Evolutionary conservation across 2,329 filamentous ascomycete genomes (phyloP).

Genomic region (Didymella arachidicola): DNA sequence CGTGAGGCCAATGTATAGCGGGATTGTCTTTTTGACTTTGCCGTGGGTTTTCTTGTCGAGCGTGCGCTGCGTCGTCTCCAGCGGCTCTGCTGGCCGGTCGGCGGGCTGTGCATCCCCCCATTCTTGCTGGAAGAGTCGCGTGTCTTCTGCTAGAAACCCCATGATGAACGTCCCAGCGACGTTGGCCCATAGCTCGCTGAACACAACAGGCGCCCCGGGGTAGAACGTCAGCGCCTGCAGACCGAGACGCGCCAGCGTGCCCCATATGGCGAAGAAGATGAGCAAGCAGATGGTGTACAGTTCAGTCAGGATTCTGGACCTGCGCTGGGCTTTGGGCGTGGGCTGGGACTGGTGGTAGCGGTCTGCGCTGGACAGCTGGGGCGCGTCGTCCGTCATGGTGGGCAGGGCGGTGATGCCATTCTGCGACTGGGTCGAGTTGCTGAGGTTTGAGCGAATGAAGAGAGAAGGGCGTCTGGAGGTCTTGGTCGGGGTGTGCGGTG

Average conservation of each 20-base stretch:
- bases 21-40: conserved; percentile 81
- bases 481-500: conserved; percentile 18
- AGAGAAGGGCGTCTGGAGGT: conserved; percentile 23
- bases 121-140: conserved; percentile 74
- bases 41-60: conserved; percentile 38
- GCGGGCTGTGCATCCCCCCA: conserved; percentile 56
- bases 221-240: conserved; percentile 82
- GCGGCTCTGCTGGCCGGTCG: conserved; percentile 37
- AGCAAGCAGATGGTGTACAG: conserved; percentile 79
- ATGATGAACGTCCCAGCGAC: conserved; percentile 81
- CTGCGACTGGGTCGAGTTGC: conserved; percentile 26
- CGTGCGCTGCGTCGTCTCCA: conserved; percentile 56
- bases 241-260: conserved; percentile 83
- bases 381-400: conserved; percentile 24
- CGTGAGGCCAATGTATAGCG: conserved; percentile 84
- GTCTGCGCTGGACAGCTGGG: conserved; percentile 18
- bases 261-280: conserved; percentile 83
- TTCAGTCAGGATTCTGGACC: conserved; percentile 48
- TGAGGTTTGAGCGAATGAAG: conserved; percentile 13
- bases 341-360: conserved; percentile 22
- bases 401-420: conserved; percentile 43
- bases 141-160: conserved; percentile 85
- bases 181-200: conserved; percentile 85
- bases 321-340: conserved; percentile 24
- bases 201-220: conserved; percentile 75